phyloP scores from a whole-genome alignment of 768 basidiomycete genomes.

The Lactifluus subvellereus region DNA sequence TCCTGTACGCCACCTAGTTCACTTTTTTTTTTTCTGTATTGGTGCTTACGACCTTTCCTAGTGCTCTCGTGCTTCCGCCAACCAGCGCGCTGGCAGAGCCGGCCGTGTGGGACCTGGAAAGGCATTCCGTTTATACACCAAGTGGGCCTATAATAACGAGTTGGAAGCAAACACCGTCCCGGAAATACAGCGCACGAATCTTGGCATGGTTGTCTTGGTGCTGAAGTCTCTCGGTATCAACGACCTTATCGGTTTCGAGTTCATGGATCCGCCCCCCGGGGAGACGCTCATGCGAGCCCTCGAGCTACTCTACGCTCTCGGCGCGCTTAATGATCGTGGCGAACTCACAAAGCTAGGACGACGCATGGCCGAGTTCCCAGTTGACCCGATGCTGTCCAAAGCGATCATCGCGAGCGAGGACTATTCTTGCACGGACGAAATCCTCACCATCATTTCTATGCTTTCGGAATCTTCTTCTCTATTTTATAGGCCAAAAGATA shows the following conservation, averaged over 20 bases:
- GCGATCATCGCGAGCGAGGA: conserved; percentile 93
- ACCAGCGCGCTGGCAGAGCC: conserved; percentile 94
- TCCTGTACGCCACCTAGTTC: conserved; percentile 53
- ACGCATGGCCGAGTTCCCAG: conserved; percentile 98
- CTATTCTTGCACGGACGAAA: conserved; percentile 94
- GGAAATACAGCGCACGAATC: conserved; percentile 97
- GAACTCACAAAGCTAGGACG: conserved; percentile 96
- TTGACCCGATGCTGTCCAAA: conserved; percentile 97
- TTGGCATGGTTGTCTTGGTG: conserved; percentile 91
- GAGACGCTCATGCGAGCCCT: conserved; percentile 95
- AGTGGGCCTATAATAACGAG: conserved; percentile 96
- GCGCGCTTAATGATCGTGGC: conserved; percentile 92
- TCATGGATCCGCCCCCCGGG: conserved; percentile 95
- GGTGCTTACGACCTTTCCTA: conserved; percentile 28
- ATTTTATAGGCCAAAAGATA: conserved; percentile 97
- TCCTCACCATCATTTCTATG: conserved; percentile 96
- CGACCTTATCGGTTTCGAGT: conserved; percentile 96
- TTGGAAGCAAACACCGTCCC: conserved; percentile 96
- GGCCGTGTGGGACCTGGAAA: conserved; percentile 98
- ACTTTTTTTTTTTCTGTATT: neutral
- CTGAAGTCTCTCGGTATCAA: conserved; percentile 98
- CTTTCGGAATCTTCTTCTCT: conserved; percentile 91
- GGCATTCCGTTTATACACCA: conserved; percentile 96
- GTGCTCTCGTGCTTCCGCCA: conserved; percentile 97
- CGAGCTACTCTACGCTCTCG: conserved; percentile 90